A percentile compares a stretch with the other conserved stretches of the same genome.
phyloP scores from a whole-genome alignment of 2,329 filamentous ascomycete genomes.

The Verticillium alfalfae region DNA sequence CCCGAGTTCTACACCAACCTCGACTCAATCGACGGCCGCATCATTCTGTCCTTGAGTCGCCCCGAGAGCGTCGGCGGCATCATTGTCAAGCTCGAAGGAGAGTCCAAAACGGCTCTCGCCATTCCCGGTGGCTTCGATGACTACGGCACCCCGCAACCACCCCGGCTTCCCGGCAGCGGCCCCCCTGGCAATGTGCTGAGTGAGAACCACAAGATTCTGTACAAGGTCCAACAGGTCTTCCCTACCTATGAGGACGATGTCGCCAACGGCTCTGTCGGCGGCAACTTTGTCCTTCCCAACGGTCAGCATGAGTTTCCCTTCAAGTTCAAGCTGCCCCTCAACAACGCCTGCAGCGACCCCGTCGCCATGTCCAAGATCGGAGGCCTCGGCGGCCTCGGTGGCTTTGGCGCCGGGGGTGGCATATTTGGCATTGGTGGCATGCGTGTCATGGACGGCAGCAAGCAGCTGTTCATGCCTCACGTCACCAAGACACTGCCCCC shows the following conservation, averaged over 20 bases:
- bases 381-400: conserved; percentile 48
- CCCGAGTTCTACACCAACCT: conserved; percentile 76
- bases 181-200: conserved; percentile 36
- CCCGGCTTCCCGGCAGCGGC: conserved; percentile 27
- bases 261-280: conserved; percentile 28
- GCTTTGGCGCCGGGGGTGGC: conserved; percentile 36
- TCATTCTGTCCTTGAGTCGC: conserved; percentile 53
- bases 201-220: conserved; percentile 69
- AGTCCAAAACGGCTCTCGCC: conserved; percentile 62
- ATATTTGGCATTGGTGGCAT: conserved; percentile 46
- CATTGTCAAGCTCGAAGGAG: conserved; percentile 78
- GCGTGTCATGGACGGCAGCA: conserved; percentile 57
- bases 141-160: conserved; percentile 1
- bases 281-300: conserved; percentile 54
- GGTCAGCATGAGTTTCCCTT: conserved; percentile 75
- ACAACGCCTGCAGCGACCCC: conserved; percentile 62
- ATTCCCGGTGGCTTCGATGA: conserved; percentile 38
- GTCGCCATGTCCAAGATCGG: conserved; percentile 48
- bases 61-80: conserved; percentile 68
- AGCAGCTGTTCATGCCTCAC: conserved; percentile 61
- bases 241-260: conserved; percentile 47
- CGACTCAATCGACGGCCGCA: conserved; percentile 62
- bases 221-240: conserved; percentile 68
- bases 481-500: conserved; percentile 84
- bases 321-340: conserved; percentile 71